A percentile compares a stretch with the other conserved stretches of the same genome.
phyloP scores from a whole-genome alignment of 257 asterid species.

The Nicotiana benthamiana region DNA sequence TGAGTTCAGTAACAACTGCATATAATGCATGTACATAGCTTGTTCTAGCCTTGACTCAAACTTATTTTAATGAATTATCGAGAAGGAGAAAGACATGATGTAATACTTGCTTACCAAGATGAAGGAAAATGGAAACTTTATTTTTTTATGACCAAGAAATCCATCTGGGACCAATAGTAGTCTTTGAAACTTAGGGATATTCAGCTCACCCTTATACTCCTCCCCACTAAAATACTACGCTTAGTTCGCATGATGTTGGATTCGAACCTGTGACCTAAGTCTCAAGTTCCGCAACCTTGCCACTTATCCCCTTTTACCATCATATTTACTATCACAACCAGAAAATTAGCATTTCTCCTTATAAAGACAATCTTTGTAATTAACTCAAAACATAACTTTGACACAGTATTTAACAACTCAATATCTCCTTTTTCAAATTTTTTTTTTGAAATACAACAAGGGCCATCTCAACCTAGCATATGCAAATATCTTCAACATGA shows the following conservation, averaged over 20 bases:
- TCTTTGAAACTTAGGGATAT: no score
- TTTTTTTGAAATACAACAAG: not conserved
- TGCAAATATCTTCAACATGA: not conserved
- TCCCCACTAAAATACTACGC: no score
- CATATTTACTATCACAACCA: not conserved
- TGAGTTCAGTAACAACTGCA: not conserved
- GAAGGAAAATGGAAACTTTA: not conserved
- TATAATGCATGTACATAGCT: not conserved
- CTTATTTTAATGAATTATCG: no score
- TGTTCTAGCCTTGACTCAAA: no score
- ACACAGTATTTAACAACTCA: not conserved
- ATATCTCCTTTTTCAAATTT: not conserved
- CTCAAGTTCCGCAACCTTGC: no score
- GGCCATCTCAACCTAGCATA: not conserved
- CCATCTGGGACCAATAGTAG: no score
- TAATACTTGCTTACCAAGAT: not conserved
- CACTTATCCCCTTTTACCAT: not conserved
- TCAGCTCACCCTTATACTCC: no score
- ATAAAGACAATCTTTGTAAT: not conserved
- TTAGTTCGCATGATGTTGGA: no score
- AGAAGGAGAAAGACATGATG: not conserved
- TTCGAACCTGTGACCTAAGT: no score
- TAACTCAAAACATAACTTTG: not conserved
- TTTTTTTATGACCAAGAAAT: no score
- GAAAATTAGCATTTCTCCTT: not conserved